These are phyloP conservation scores for Acanthamoeba castellanii DNA, from an alignment of 208 protist genomes.

Conservation along the genomic window DNA sequence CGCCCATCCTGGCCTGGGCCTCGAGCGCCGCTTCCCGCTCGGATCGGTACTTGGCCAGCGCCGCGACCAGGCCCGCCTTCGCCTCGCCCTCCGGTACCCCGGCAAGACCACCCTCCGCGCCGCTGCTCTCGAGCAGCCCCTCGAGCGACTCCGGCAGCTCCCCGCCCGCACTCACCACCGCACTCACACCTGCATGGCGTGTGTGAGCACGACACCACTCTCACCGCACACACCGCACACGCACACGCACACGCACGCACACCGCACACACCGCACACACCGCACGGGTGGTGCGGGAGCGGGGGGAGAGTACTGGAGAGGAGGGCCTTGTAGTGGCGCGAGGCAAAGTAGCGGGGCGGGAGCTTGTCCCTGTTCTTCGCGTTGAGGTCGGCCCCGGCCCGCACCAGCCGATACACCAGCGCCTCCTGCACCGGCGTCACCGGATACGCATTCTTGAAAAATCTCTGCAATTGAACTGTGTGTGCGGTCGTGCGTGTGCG, in stretches of 20 bases:
- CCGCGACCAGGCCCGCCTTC: not conserved
- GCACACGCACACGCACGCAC: not conserved
- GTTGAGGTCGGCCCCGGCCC: not conserved
- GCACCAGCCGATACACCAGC: not conserved
- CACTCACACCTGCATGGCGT: not conserved
- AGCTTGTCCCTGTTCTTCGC: slow-evolving; percentile 5
- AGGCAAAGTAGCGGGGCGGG: slow-evolving; percentile 13
- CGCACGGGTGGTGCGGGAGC: no score
- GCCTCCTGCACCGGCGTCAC: slow-evolving; percentile 25
- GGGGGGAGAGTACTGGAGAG: not conserved
- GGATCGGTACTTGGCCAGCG: not conserved
- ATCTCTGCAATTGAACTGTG: no score
- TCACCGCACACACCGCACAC: no score
- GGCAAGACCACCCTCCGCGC: not conserved
- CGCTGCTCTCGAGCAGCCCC: not conserved
- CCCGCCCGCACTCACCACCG: not conserved
- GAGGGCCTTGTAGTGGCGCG: slow-evolving; percentile 1
- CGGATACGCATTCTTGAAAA: slow-evolving; percentile 49
- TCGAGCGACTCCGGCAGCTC: not conserved
- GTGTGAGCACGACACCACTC: no score
- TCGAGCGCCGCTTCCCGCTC: slow-evolving; percentile 5
- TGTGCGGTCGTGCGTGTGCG: no score
- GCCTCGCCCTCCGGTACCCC: not conserved
- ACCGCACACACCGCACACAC: no score
- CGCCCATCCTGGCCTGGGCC: slow-evolving; percentile 5